phyloP scores from a whole-genome alignment of 2,329 filamentous ascomycete genomes.

The Aspergillus quadricinctus region DNA sequence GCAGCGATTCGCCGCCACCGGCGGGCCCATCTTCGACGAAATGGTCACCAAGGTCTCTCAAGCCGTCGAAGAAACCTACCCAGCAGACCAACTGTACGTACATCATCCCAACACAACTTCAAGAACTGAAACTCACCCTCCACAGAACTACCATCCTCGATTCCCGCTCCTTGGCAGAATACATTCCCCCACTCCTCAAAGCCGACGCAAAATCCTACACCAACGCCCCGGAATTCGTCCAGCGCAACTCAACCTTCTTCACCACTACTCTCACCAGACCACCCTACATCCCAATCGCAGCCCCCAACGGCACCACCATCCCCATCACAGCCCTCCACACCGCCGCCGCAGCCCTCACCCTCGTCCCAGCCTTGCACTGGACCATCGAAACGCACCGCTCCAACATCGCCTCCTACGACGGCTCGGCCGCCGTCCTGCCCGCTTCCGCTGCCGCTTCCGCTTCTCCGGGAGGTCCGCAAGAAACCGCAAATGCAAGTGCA shows the following conservation, averaged over 20 bases:
- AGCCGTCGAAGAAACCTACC: slow-evolving; percentile 20
- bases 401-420: slow-evolving; percentile 37
- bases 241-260: slow-evolving; percentile 58
- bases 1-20: slow-evolving; percentile 43
- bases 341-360: slow-evolving; percentile 39
- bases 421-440: slow-evolving; percentile 12
- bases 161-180: slow-evolving; percentile 39
- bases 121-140: slow-evolving; percentile 3
- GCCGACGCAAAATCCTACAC: slow-evolving; percentile 56
- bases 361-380: slow-evolving; percentile 42
- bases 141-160: slow-evolving; percentile 25
- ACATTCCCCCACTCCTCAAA: slow-evolving; percentile 49
- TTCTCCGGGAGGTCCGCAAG: not conserved
- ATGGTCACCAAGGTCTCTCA: slow-evolving; percentile 36
- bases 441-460: slow-evolving; percentile 3
- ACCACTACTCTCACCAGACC: slow-evolving; percentile 27
- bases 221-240: slow-evolving; percentile 52
- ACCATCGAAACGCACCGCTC: slow-evolving; percentile 34
- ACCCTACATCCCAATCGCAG: slow-evolving; percentile 18
- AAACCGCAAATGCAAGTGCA: not conserved
- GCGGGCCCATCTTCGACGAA: slow-evolving; percentile 40
- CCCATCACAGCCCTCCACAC: slow-evolving; percentile 41
- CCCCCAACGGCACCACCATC: slow-evolving; percentile 16
- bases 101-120: not conserved
- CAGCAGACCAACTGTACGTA: slow-evolving; percentile 28